These are phyloP conservation scores for Fusarium sp. DNA, from an alignment of 2,329 filamentous ascomycete genomes.

Conservation along the genomic window DNA sequence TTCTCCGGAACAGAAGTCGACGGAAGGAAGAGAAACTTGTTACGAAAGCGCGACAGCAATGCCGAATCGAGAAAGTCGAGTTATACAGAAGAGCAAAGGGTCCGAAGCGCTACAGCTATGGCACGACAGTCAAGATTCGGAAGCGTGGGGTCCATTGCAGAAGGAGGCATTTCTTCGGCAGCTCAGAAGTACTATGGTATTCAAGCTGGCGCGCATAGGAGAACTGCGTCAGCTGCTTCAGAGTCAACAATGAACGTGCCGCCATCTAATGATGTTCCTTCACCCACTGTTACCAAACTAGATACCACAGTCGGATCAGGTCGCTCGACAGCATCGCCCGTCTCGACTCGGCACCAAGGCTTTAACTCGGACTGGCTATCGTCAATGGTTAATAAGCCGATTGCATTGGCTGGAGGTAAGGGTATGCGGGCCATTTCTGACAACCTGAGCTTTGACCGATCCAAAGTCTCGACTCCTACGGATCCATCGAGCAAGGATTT, in stretches of 20 bases:
- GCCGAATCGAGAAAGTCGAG: slow-evolving; percentile 78
- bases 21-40: slow-evolving; percentile 77
- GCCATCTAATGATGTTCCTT: slow-evolving; percentile 64
- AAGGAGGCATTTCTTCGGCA: slow-evolving; percentile 70
- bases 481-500: slow-evolving; percentile 57
- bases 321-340: slow-evolving; percentile 58
- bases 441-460: slow-evolving; percentile 68
- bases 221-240: slow-evolving; percentile 70
- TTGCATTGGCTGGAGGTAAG: slow-evolving; percentile 64
- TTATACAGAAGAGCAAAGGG: slow-evolving; percentile 78
- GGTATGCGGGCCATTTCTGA: slow-evolving; percentile 91
- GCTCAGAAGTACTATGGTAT: slow-evolving; percentile 77
- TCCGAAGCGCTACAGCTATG: slow-evolving; percentile 73
- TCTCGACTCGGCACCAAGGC: slow-evolving; percentile 57
- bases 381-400: slow-evolving; percentile 62
- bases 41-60: slow-evolving; percentile 80
- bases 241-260: slow-evolving; percentile 65
- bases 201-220: slow-evolving; percentile 62
- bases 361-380: slow-evolving; percentile 69
- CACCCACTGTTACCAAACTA: slow-evolving; percentile 71
- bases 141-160: slow-evolving; percentile 80
- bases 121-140: slow-evolving; percentile 82
- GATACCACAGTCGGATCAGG: slow-evolving; percentile 59
- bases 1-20: slow-evolving; percentile 92
- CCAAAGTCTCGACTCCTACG: slow-evolving; percentile 61